Percentiles rank a stretch among this genome's conserved stretches.
phyloP scores from a whole-genome alignment of 2,329 filamentous ascomycete species.

The Chaetomium globosum region DNA sequence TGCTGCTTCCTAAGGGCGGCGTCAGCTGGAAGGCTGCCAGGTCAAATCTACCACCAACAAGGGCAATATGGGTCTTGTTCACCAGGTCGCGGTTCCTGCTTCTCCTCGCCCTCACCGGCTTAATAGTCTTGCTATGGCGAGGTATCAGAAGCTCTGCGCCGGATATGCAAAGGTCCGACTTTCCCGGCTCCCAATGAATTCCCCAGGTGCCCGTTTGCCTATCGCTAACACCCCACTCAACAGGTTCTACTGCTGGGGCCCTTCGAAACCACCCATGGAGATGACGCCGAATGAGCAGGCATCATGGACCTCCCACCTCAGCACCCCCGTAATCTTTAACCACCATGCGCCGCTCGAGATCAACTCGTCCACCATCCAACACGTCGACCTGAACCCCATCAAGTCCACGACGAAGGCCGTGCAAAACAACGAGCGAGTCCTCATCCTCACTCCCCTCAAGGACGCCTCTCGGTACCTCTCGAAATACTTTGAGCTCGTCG shows the following conservation, averaged over 20 bases:
- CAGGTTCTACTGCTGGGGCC: constrained; percentile 97
- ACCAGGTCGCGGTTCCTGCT: constrained; percentile 79
- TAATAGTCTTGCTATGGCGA: constrained; percentile 84
- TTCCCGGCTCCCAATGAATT: not conserved
- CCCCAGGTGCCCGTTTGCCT: constrained; percentile 19
- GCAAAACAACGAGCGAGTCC: constrained; percentile 79
- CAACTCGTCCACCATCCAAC: constrained; percentile 76
- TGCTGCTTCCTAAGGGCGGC: constrained; percentile 90
- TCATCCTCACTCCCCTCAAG: constrained; percentile 90
- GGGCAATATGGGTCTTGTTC: constrained; percentile 69
- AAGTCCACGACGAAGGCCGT: constrained; percentile 77
- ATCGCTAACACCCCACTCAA: constrained; percentile 31
- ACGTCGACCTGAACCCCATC: constrained; percentile 83
- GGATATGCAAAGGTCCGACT: constrained; percentile 83
- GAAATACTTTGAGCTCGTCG: constrained; percentile 91
- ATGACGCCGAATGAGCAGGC: constrained; percentile 91
- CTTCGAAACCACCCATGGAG: constrained; percentile 90
- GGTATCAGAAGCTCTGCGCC: constrained; percentile 77
- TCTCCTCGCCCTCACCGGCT: constrained; percentile 67
- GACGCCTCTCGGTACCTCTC: constrained; percentile 80
- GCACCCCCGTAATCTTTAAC: constrained; percentile 95
- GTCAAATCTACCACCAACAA: constrained; percentile 74
- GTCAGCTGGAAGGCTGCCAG: constrained; percentile 90
- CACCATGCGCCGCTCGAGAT: constrained; percentile 85
- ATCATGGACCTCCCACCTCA: constrained; percentile 83